Evolutionary conservation across 2,329 filamentous ascomycete genomes (phyloP).

Genomic region (Alternaria conjuncta): DNA sequence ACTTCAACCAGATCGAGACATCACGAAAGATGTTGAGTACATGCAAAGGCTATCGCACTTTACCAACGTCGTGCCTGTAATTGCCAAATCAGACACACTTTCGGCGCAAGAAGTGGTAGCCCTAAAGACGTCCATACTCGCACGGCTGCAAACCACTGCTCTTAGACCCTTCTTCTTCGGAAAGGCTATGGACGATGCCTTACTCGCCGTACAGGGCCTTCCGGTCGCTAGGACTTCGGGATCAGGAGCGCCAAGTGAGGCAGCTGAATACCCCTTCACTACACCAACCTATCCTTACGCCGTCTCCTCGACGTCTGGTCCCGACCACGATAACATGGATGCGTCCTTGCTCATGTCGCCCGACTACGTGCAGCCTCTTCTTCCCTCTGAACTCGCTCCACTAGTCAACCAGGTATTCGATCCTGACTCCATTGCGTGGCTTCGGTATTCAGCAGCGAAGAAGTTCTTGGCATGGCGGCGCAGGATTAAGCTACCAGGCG

Average conservation of each 20-base stretch:
- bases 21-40: conserved; percentile 70
- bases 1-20: conserved; percentile 42
- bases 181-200: conserved; percentile 45
- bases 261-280: conserved; percentile 36
- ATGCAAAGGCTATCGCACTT: conserved; percentile 72
- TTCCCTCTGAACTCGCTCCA: conserved; percentile 72
- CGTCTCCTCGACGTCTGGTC: conserved; percentile 74
- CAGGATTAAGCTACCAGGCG: conserved; percentile 44
- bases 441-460: conserved; percentile 81
- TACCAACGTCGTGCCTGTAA: conserved; percentile 84
- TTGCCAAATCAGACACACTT: conserved; percentile 78
- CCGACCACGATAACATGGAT: conserved; percentile 85
- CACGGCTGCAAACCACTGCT: conserved; percentile 62
- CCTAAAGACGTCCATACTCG: conserved; percentile 66
- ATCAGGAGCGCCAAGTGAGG: conserved; percentile 13
- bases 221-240: conserved; percentile 17
- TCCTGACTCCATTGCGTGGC: conserved; percentile 76
- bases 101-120: conserved; percentile 62
- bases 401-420: conserved; percentile 81
- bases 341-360: conserved; percentile 92
- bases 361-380: conserved; percentile 82
- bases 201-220: conserved; percentile 43
- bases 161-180: conserved; percentile 73
- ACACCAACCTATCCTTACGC: conserved; percentile 67
- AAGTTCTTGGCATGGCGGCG: conserved; percentile 78